phyloP scores from a whole-genome alignment of 805 yeast genomes.

The Wilhelminamyces savonicus region DNA sequence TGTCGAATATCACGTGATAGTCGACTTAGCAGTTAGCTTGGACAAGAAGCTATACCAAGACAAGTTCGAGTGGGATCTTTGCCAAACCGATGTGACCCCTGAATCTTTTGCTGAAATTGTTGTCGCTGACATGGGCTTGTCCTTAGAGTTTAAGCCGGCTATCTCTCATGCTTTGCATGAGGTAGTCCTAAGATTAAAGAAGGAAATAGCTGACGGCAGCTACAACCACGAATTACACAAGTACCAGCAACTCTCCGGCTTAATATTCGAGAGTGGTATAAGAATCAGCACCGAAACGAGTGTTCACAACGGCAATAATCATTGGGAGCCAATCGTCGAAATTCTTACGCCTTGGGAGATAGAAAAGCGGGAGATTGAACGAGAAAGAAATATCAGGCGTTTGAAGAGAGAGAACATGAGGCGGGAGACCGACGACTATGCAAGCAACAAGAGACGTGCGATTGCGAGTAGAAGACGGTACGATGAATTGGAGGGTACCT shows the following conservation, averaged over 20 bases:
- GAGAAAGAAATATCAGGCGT: conserved; percentile 86
- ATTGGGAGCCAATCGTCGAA: conserved; percentile 87
- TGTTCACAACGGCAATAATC: conserved; percentile 68
- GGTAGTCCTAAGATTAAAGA: conserved; percentile 64
- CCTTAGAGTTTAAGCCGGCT: conserved; percentile 83
- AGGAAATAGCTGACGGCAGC: conserved; percentile 66
- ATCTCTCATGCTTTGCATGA: conserved; percentile 86
- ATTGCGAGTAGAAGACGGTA: conserved; percentile 41
- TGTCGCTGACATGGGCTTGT: conserved; percentile 77
- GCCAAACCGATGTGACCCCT: conserved; percentile 53
- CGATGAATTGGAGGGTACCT: conserved; percentile 40
- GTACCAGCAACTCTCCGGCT: conserved; percentile 35
- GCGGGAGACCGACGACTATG: conserved; percentile 41
- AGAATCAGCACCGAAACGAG: conserved; percentile 51
- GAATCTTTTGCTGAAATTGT: conserved; percentile 78
- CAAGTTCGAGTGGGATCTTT: conserved; percentile 89
- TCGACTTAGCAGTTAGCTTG: conserved; percentile 75
- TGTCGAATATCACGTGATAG: conserved; percentile 63
- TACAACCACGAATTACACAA: conserved; percentile 38
- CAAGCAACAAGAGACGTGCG: conserved; percentile 28
- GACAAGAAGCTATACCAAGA: conserved; percentile 85
- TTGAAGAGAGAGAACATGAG: conserved; percentile 86
- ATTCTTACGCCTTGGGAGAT: conserved; percentile 86
- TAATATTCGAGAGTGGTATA: conserved; percentile 37
- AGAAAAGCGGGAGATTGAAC: conserved; percentile 90